Evolutionary conservation across 1,284 basidiomycete species (phyloP), one percentile per base, ranked within the genome.

Genomic region (Microbotryum violaceum): DNA sequence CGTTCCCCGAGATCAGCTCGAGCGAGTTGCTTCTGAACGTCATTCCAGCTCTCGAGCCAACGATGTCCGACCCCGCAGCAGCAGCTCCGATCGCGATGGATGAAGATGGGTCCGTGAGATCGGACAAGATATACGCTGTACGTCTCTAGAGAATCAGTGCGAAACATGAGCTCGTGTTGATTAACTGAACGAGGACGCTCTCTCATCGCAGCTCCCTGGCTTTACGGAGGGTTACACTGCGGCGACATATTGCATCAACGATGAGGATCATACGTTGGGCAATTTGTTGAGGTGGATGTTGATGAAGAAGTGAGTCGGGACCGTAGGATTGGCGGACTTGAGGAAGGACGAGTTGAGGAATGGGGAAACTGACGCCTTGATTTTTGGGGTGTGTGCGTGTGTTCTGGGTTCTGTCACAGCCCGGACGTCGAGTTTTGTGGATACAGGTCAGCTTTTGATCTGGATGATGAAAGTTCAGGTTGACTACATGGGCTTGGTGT

Each of bases 351-450:
- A 25, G 4, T n/a, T n/a, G n/a, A n/a, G n/a, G n/a, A n/a, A n/a
- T n/a, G n/a, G n/a, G n/a, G n/a, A 4, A 25, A 16, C 42, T 27
- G n/a, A 49, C 16, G 56, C n/a, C 23, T 47, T 31, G 42, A 29
- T 56, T 45, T 53, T 33, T 45, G 54, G 57, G 50, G 42, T 8
- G 25, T 58, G 56, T 31, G 65, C 14, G 25, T 14, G 3, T 42
- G 7, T 42, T 6, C 8, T 29, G 29, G 5, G n/a, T n/a, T n/a
- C n/a, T 29, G 37, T 14, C 37, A n/a, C 68, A 97, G 94, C 74
- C 89, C 94, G n/a, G 91, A 91, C 71, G 94, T 97, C 61, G 91
- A 97, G 77, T 97, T 97, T 76, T 98, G 94, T 75, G 94, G 94
- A 37, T 98, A 98, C 80, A 91, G 88, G 89, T 88, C 69, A 78